Evolutionary conservation across 257 asterid species (phyloP).

Genomic region (Ophiorrhiza pumila): DNA sequence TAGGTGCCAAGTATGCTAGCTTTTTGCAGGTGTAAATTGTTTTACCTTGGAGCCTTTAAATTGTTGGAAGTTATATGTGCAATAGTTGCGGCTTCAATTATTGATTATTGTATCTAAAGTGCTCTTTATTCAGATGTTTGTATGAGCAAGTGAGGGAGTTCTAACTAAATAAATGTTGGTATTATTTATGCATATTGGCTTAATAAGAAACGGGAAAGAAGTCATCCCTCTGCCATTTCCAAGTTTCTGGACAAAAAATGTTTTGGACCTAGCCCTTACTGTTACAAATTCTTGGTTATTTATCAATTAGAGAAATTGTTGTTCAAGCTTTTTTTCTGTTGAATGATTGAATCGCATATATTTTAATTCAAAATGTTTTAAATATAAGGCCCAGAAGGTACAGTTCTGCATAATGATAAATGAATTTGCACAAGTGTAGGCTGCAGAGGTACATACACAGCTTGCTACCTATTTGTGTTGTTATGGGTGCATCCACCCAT

Average conservation of each 20-base stretch:
- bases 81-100: conserved; percentile 2
- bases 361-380: too few species aligned
- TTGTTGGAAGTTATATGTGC: conserved; percentile 12
- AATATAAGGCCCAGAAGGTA: too few species aligned
- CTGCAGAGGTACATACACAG: too few species aligned
- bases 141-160: not conserved
- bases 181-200: not conserved
- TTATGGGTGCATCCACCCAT: too few species aligned
- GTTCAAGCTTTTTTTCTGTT: too few species aligned
- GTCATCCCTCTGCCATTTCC: not conserved
- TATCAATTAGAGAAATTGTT: too few species aligned
- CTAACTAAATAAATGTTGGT: not conserved
- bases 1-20: conserved; percentile 96
- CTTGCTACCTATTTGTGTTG: too few species aligned
- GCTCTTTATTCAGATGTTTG: not conserved
- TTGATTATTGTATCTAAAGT: conserved; percentile 12
- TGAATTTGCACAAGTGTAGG: too few species aligned
- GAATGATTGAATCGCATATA: too few species aligned
- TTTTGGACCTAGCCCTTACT: not conserved
- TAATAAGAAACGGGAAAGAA: not conserved
- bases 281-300: too few species aligned
- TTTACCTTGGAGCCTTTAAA: not conserved
- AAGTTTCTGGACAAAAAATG: not conserved
- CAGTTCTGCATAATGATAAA: too few species aligned
- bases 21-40: conserved; percentile 62